Evolutionary conservation across 371 early-diverging fungal species (phyloP).

Genomic region (Hamiltosporidium tvaerminnensis): DNA sequence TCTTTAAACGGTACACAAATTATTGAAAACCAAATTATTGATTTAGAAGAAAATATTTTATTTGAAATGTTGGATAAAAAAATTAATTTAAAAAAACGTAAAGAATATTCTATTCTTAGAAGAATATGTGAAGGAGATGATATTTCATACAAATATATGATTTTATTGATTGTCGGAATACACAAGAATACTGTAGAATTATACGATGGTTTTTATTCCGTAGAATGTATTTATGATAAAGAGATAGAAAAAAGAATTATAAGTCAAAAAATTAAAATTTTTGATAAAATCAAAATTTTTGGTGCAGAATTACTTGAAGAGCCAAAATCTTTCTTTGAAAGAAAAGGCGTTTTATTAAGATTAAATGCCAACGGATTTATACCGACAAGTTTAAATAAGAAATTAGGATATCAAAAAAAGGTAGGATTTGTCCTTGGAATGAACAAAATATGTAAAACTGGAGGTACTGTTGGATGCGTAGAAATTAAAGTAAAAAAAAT

Average conservation of each 20-base stretch:
- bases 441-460: slow-evolving; percentile 13
- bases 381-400: background rate
- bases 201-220: slow-evolving; percentile 43
- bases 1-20: background rate
- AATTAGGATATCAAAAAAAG: slow-evolving; percentile 36
- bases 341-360: background rate
- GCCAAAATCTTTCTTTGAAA: slow-evolving; percentile 16
- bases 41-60: background rate
- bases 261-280: slow-evolving; percentile 16
- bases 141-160: slow-evolving; percentile 41
- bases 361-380: slow-evolving; percentile 17
- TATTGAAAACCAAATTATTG: background rate
- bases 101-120: slow-evolving; percentile 39
- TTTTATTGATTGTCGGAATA: slow-evolving; percentile 41
- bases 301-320: slow-evolving; percentile 25
- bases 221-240: slow-evolving; percentile 15
- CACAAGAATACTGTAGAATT: slow-evolving; percentile 18
- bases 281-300: slow-evolving; percentile 30
- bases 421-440: slow-evolving; percentile 24
- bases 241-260: slow-evolving; percentile 10
- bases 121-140: slow-evolving; percentile 48
- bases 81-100: slow-evolving; percentile 16
- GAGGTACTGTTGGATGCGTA: slow-evolving; percentile 30
- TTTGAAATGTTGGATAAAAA: slow-evolving; percentile 6
- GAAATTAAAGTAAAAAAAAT: slow-evolving; percentile 21